Percentiles rank a stretch among this genome's conserved stretches.
phyloP scores from a whole-genome alignment of 1,139 yeast species.

The Diutina neorugosa region DNA sequence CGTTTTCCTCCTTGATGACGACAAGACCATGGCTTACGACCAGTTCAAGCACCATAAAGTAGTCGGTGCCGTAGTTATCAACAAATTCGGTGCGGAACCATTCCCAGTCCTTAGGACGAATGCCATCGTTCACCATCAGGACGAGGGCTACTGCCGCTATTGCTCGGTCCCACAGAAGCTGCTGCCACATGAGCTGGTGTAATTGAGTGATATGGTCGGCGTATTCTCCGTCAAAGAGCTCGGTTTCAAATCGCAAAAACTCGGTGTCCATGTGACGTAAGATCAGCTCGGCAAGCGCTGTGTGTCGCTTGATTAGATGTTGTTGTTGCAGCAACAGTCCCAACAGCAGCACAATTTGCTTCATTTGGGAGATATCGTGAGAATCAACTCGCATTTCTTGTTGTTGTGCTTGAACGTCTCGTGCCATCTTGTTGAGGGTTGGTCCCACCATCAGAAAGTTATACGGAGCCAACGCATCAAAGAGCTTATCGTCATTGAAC shows the following conservation, averaged over 20 bases:
- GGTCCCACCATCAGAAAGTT: slow-evolving; percentile 79
- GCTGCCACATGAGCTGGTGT: slow-evolving; percentile 34
- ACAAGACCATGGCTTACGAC: neutral
- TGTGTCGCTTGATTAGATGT: slow-evolving; percentile 60
- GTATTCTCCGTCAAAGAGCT: slow-evolving; percentile 48
- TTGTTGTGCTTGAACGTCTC: slow-evolving; percentile 55
- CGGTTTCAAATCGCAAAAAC: slow-evolving; percentile 63
- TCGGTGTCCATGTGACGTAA: slow-evolving; percentile 26
- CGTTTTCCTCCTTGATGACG: slow-evolving; percentile 10
- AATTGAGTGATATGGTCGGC: slow-evolving; percentile 37
- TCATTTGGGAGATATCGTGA: slow-evolving; percentile 46
- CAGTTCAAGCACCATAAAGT: slow-evolving; percentile 16
- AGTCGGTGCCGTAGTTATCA: slow-evolving; percentile 47
- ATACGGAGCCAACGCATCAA: slow-evolving; percentile 42
- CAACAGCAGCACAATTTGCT: slow-evolving; percentile 57
- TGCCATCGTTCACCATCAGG: slow-evolving; percentile 51
- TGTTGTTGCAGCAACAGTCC: slow-evolving; percentile 60
- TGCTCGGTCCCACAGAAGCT: slow-evolving; percentile 22
- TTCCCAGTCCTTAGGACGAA: slow-evolving; percentile 47
- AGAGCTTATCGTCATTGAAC: slow-evolving; percentile 16
- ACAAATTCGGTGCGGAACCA: slow-evolving; percentile 35
- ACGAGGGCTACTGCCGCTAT: slow-evolving; percentile 42
- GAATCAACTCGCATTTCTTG: slow-evolving; percentile 39
- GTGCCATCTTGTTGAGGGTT: slow-evolving; percentile 59
- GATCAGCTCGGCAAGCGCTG: slow-evolving; percentile 60